Conservation (phyloP, 805 yeast genomes). For the Sungouiella thailandica region DNA sequence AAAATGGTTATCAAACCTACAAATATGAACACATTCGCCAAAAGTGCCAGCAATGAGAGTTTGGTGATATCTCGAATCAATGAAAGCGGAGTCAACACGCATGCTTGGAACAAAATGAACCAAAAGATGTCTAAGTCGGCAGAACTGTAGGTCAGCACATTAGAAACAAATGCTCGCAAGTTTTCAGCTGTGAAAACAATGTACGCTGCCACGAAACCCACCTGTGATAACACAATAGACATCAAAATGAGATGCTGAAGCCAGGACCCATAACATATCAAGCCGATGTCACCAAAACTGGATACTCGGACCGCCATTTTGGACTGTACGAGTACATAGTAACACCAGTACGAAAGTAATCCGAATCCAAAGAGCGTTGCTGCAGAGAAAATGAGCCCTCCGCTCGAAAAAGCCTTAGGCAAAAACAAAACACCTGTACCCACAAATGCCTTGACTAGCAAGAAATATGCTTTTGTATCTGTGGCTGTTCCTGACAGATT, state of each 20-base stretch:
- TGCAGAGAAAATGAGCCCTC: constrained; percentile 62
- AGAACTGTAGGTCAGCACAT: constrained; percentile 40
- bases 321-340: constrained; percentile 55
- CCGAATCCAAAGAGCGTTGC: constrained; percentile 56
- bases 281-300: constrained; percentile 78
- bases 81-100: constrained; percentile 62
- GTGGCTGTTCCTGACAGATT: constrained; percentile 57
- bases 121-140: constrained; percentile 33
- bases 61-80: constrained; percentile 73
- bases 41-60: constrained; percentile 62
- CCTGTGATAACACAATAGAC: constrained; percentile 65
- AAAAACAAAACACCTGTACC: constrained; percentile 74
- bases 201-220: constrained; percentile 79
- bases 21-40: constrained; percentile 68
- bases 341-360: constrained; percentile 72
- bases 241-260: constrained; percentile 58
- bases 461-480: constrained; percentile 64
- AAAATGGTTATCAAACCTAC: constrained; percentile 62
- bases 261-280: constrained; percentile 56
- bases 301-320: constrained; percentile 58
- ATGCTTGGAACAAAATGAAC: constrained; percentile 52
- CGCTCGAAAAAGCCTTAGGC: constrained; percentile 67
- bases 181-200: constrained; percentile 76
- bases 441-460: constrained; percentile 67
- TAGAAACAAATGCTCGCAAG: constrained; percentile 54